Conservation (phyloP, 192 early-diverging fungal species). For the Mortierella claussenii region DNA sequence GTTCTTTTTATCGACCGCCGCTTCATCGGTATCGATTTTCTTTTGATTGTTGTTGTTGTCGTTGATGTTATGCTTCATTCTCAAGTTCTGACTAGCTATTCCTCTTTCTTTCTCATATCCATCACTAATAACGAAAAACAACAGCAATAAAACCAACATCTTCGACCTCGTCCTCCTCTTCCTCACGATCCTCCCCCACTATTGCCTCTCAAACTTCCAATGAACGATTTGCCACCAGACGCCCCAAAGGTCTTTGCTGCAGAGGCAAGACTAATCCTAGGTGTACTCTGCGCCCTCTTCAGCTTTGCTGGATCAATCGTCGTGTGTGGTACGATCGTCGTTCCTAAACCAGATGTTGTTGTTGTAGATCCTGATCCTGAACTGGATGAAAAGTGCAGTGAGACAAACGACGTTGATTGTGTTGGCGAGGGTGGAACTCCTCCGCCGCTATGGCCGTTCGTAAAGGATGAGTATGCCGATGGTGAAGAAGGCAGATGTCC, state of each 20-base stretch:
- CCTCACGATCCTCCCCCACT: conserved; percentile 25
- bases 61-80: no score
- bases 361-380: conserved; percentile 5
- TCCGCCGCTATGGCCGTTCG: neutral
- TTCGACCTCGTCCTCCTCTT: neutral
- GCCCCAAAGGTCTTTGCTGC: conserved; percentile 46
- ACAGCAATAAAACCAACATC: neutral
- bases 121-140: no score
- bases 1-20: no score
- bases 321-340: conserved; percentile 27
- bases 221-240: conserved; percentile 45
- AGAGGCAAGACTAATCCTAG: conserved; percentile 33
- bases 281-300: conserved; percentile 46
- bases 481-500: neutral
- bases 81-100: no score
- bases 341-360: neutral
- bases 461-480: conserved; percentile 9
- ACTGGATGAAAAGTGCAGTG: neutral
- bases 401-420: neutral
- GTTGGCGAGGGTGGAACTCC: neutral
- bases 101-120: no score
- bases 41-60: neutral
- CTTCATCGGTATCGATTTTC: no score
- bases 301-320: conserved; percentile 44
- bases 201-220: conserved; percentile 36